These are phyloP conservation scores for Phylloporus arenicola DNA, from an alignment of 768 basidiomycete genomes.

Conservation along the genomic window DNA sequence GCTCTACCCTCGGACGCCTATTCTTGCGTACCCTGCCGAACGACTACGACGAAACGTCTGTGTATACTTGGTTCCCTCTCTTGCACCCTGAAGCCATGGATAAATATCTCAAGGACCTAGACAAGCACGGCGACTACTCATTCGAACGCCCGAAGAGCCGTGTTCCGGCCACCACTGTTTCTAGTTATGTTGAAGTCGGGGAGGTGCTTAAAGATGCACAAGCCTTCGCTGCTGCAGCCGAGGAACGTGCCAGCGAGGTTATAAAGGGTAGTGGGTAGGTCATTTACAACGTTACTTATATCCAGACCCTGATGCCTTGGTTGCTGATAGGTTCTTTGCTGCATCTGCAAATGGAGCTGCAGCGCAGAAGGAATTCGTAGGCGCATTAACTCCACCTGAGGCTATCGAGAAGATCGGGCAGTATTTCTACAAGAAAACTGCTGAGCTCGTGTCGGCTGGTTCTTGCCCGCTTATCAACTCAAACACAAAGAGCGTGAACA, in stretches of 20 bases:
- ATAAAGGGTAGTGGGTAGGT: constrained; percentile 55
- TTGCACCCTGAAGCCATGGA: constrained; percentile 74
- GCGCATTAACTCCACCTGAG: constrained; percentile 45
- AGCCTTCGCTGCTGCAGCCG: constrained; percentile 46
- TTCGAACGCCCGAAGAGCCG: constrained; percentile 42
- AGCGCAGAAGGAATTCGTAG: constrained; percentile 44
- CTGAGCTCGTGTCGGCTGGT: constrained; percentile 46
- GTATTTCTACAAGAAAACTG: constrained; percentile 65
- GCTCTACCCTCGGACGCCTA: constrained; percentile 63
- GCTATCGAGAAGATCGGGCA: constrained; percentile 45
- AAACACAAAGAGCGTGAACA: constrained; percentile 50
- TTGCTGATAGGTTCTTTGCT: constrained; percentile 55
- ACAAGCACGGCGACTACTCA: constrained; percentile 50
- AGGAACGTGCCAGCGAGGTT: constrained; percentile 46
- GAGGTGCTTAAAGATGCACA: constrained; percentile 45
- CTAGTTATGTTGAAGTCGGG: constrained; percentile 46
- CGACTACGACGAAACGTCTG: constrained; percentile 61
- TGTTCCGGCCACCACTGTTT: constrained; percentile 29
- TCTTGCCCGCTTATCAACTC: constrained; percentile 57
- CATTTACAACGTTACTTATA: constrained; percentile 4
- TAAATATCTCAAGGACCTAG: constrained; percentile 50
- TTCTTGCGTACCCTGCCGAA: constrained; percentile 70
- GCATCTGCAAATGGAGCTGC: constrained; percentile 37
- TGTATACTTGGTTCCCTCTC: constrained; percentile 85
- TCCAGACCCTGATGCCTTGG: constrained; percentile 1